Conservation (phyloP, 495 filamentous ascomycete genomes). For the Neohortaea acidophila region DNA sequence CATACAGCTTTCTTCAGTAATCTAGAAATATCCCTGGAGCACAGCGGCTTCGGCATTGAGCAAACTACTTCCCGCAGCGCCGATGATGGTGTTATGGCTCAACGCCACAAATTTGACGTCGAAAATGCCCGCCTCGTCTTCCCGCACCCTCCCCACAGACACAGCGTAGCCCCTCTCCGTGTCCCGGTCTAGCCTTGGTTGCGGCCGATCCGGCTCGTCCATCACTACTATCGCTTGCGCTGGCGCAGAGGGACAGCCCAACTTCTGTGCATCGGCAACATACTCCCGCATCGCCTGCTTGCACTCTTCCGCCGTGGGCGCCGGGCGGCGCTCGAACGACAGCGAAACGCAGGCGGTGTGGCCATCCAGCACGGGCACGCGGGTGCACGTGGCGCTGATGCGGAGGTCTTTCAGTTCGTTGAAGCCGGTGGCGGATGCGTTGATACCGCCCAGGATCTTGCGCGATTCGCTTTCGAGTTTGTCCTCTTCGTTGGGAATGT, state of each 20-base stretch:
- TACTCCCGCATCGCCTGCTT: slow-evolving; percentile 31
- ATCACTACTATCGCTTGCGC: slow-evolving; percentile 30
- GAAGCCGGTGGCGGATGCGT: slow-evolving; percentile 24
- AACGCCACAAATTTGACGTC: slow-evolving; percentile 33
- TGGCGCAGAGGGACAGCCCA: slow-evolving; percentile 30
- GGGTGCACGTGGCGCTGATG: slow-evolving; percentile 28
- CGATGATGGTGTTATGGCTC: slow-evolving; percentile 56
- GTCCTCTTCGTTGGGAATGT: slow-evolving; percentile 31
- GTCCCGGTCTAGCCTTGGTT: slow-evolving; percentile 30
- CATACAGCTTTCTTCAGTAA: too few relatives aligned
- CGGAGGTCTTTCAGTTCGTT: slow-evolving; percentile 23
- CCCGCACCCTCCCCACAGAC: slow-evolving; percentile 28
- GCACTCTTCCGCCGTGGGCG: slow-evolving; percentile 28
- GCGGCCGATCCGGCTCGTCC: slow-evolving; percentile 31
- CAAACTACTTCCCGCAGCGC: slow-evolving; percentile 86
- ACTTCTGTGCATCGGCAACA: slow-evolving; percentile 27
- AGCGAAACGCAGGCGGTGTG: slow-evolving; percentile 32
- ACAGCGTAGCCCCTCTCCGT: slow-evolving; percentile 31
- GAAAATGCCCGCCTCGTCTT: slow-evolving; percentile 30
- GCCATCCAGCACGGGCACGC: slow-evolving; percentile 31
- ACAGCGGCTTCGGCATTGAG: slow-evolving; percentile 88
- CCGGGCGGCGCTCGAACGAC: slow-evolving; percentile 25
- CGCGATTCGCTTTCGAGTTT: slow-evolving; percentile 30
- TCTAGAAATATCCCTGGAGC: slow-evolving; percentile 51
- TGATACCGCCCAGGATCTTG: slow-evolving; percentile 31